These are phyloP conservation scores for Candida glaebosa DNA, from an alignment of 805 yeast species.

Conservation along the genomic window DNA sequence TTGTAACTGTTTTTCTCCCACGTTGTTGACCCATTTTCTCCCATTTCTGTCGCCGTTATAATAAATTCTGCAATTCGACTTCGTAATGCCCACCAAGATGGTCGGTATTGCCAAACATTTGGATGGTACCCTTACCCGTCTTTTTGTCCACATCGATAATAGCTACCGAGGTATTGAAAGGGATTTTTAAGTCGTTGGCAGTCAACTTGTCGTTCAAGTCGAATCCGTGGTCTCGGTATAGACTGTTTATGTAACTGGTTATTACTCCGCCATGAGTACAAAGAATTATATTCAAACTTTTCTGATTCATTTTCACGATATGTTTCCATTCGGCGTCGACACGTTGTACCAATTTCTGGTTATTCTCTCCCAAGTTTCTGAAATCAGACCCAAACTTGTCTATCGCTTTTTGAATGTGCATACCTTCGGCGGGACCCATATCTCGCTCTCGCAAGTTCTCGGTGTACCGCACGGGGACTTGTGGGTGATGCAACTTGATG, in stretches of 20 bases:
- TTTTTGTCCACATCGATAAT: constrained; percentile 53
- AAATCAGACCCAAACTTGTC: constrained; percentile 54
- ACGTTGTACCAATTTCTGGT: constrained; percentile 44
- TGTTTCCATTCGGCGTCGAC: constrained; percentile 44
- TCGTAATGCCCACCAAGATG: constrained; percentile 60
- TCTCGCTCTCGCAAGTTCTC: constrained; percentile 60
- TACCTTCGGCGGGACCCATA: constrained; percentile 78
- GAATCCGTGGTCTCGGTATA: constrained; percentile 39
- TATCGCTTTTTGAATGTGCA: constrained; percentile 66
- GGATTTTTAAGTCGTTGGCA: constrained; percentile 48
- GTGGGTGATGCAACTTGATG: constrained; percentile 24
- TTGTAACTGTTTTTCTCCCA: no score
- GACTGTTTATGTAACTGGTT: constrained; percentile 52
- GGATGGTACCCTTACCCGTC: constrained; percentile 41
- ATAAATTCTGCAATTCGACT: constrained; percentile 40
- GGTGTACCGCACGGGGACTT: constrained; percentile 26
- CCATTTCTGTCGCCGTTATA: not conserved
- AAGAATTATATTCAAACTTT: constrained; percentile 49
- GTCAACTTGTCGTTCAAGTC: constrained; percentile 35
- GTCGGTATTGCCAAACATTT: constrained; percentile 59
- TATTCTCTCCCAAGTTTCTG: constrained; percentile 64
- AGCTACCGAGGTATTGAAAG: constrained; percentile 74
- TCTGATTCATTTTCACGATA: constrained; percentile 35
- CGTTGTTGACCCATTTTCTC: not conserved
- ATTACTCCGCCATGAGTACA: constrained; percentile 85